Percentiles rank a stretch among this genome's conserved stretches.
Conservation (phyloP, 176 grass and related monocot species). For the Oryza punctata region DNA sequence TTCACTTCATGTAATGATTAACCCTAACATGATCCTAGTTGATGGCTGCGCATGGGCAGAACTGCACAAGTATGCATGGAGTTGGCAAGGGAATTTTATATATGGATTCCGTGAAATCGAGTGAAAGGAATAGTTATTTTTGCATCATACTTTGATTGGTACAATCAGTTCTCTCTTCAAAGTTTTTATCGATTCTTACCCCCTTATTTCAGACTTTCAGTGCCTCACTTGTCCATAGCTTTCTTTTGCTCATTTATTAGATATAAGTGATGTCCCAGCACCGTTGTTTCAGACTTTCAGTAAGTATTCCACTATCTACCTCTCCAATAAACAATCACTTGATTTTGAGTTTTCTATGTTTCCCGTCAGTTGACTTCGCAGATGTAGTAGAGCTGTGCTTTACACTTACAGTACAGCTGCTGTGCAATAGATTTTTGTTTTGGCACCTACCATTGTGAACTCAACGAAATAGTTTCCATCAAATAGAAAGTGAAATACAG, state of each 20-base stretch:
- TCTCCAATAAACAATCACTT: slow-evolving; percentile 21
- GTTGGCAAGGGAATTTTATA: neutral
- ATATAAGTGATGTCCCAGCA: neutral
- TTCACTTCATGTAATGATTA: neutral
- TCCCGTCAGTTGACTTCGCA: slow-evolving; percentile 26
- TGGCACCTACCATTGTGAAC: neutral
- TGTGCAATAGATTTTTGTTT: neutral
- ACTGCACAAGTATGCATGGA: neutral
- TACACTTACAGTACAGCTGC: slow-evolving; percentile 15
- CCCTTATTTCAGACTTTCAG: neutral
- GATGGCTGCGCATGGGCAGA: neutral
- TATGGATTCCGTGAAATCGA: neutral
- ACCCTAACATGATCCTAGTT: neutral
- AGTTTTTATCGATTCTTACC: neutral
- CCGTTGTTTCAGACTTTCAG: neutral
- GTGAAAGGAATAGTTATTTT: slow-evolving; percentile 6
- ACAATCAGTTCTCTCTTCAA: neutral
- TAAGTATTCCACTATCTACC: slow-evolving; percentile 12
- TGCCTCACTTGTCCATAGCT: neutral
- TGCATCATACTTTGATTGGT: neutral
- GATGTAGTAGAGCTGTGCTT: slow-evolving; percentile 6
- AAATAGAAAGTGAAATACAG: neutral
- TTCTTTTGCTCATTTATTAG: neutral
- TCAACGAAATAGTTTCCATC: slow-evolving; percentile 9
- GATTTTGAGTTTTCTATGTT: slow-evolving; percentile 1